A percentile compares a stretch with the other conserved stretches of the same genome.
Evolutionary conservation across 1,284 basidiomycete genomes (phyloP).

Genomic region (Xerocomus nothofagi): DNA sequence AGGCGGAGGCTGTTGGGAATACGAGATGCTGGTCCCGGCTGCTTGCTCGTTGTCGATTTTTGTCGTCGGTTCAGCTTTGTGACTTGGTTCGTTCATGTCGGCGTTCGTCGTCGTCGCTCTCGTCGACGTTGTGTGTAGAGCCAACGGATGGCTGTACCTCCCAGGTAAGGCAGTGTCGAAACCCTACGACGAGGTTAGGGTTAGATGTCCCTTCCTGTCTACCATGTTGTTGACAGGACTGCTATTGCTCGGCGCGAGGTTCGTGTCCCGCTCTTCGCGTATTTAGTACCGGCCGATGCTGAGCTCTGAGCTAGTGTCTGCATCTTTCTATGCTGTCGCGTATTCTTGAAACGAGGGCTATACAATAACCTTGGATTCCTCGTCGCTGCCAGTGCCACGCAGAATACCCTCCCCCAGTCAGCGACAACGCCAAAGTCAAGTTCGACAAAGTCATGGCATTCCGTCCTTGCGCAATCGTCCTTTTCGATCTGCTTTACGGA

Average conservation of each 20-base stretch:
- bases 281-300: slow-evolving; percentile 1
- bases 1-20: slow-evolving; percentile 26
- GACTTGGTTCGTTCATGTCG: slow-evolving; percentile 34
- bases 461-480: slow-evolving; percentile 50
- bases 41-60: slow-evolving; percentile 34
- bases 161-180: slow-evolving; percentile 6
- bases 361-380: slow-evolving; percentile 55
- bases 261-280: not conserved
- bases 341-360: slow-evolving; percentile 52
- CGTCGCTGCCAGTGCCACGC: slow-evolving; percentile 32
- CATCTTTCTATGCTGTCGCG: slow-evolving; percentile 54
- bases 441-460: slow-evolving; percentile 44
- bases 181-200: slow-evolving; percentile 35
- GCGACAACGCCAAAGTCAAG: slow-evolving; percentile 35
- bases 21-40: slow-evolving; percentile 28
- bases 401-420: slow-evolving; percentile 44
- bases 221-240: slow-evolving; percentile 20
- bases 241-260: slow-evolving; percentile 27
- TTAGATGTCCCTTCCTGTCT: slow-evolving; percentile 10
- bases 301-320: slow-evolving; percentile 34
- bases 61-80: slow-evolving; percentile 36
- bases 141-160: slow-evolving; percentile 8
- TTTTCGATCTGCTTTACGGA: slow-evolving; percentile 72
- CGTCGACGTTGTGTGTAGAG: slow-evolving; percentile 2
- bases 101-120: slow-evolving; percentile 13